Base-by-base conservation (phyloP, 257 asterid species). In the Nicotiana sylvestris region DNA sequence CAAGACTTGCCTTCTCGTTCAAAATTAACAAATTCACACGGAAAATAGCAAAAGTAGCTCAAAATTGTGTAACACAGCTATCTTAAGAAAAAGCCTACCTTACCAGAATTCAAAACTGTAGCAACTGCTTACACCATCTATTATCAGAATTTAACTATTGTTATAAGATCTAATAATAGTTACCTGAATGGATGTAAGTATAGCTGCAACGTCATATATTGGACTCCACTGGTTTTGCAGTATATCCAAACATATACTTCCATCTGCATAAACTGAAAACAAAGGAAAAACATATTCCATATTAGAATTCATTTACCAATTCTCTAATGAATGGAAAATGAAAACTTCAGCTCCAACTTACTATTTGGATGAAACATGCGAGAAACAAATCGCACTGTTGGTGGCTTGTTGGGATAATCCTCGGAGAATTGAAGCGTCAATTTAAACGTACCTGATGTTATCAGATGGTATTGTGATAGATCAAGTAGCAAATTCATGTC, bases 181-280 rank as follows among this genome's bases (percentile, higher is more conserved):
- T 87, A 94, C 98, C 98, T 95, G 98, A 81, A 95, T 85, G 32
- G 98, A 95, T 8, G 98, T 95, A 66, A 95, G 93, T 86, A 95
- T 95, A 67, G 98, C 98, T 53, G 98, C 98, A 82, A 90, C 97
- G 79, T 95, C 98, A 85, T 95, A 95, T 77, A 95, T 93, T 17
- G 98, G 98, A 86, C 98, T 95, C 98, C 98, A 95, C 82, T 95
- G 97, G 88, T 93, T 93, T 86, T 95, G 98, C 83, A 95, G 98
- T 87, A 95, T 95, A 89, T 95, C 98, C 88, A 93, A 90, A 83
- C 98, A 93, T 87, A 95, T 95, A 79, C 98, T 93, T 85, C 98
- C 98, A 86, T 95, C 98, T 32, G 95, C 97, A 83, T 95, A 95
- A 88, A 95, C 98, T 95, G 92, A 81, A 76, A 57, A 88, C 12